phyloP scores from a whole-genome alignment of 805 yeast genomes.

The Yarrowia phangngaensis region DNA sequence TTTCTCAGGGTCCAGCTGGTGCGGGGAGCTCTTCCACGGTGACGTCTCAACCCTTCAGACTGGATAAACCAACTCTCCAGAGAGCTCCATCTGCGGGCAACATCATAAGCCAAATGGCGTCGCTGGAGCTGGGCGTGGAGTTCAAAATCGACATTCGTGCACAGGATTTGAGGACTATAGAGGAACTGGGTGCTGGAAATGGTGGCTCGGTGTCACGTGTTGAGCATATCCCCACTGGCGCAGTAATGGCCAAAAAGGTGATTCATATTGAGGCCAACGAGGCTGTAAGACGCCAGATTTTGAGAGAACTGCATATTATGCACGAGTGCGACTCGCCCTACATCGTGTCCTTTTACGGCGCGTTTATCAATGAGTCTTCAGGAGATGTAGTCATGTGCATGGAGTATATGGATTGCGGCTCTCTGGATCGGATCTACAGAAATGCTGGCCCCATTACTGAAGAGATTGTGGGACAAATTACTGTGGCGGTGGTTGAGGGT shows the following conservation, averaged over 20 bases:
- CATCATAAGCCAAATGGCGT: slow-evolving; percentile 41
- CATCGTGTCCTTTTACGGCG: slow-evolving; percentile 89
- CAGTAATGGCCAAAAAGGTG: slow-evolving; percentile 83
- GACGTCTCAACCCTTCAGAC: slow-evolving; percentile 20
- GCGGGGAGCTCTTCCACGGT: background rate
- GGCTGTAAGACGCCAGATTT: slow-evolving; percentile 73
- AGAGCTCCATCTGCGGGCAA: slow-evolving; percentile 23
- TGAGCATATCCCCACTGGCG: slow-evolving; percentile 81
- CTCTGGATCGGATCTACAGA: slow-evolving; percentile 83
- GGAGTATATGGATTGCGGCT: slow-evolving; percentile 95
- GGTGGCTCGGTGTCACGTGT: slow-evolving; percentile 91
- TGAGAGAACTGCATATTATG: slow-evolving; percentile 83
- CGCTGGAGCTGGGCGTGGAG: slow-evolving; percentile 52
- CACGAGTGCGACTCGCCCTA: slow-evolving; percentile 79
- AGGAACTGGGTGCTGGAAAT: slow-evolving; percentile 85
- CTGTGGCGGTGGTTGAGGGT: slow-evolving; percentile 80
- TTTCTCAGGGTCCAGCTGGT: slow-evolving; percentile 29
- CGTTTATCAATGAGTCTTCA: slow-evolving; percentile 56
- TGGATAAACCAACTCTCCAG: slow-evolving; percentile 25
- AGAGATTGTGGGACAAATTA: slow-evolving; percentile 84
- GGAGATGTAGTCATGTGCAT: slow-evolving; percentile 83
- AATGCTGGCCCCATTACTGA: slow-evolving; percentile 87
- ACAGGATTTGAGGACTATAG: slow-evolving; percentile 68
- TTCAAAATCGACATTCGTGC: slow-evolving; percentile 51
- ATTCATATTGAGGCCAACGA: slow-evolving; percentile 82